Percentiles rank a stretch among this genome's conserved stretches.
phyloP scores from a whole-genome alignment of 2,329 filamentous ascomycete genomes.

The Fusarium sulawesiense region DNA sequence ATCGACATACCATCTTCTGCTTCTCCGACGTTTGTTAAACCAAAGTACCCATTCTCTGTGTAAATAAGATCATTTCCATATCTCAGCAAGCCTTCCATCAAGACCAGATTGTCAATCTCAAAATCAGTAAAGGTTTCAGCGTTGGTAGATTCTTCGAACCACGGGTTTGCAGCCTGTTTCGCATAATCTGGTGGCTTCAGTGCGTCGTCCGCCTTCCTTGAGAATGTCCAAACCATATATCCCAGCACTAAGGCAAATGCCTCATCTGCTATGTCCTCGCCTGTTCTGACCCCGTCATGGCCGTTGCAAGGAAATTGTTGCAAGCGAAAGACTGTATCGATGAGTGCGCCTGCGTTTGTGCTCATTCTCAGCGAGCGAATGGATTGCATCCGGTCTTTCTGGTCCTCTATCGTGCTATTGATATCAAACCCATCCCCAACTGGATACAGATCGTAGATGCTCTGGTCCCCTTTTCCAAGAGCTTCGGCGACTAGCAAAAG shows the following conservation, averaged over 20 bases:
- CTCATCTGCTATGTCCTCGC: too few relatives aligned
- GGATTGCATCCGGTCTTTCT: too few relatives aligned
- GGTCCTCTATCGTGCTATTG: not conserved
- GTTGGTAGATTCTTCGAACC: not conserved
- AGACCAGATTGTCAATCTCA: not conserved
- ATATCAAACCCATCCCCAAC: not conserved
- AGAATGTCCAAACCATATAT: not conserved
- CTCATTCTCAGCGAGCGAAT: not conserved
- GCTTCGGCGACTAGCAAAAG: not conserved
- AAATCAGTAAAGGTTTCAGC: not conserved
- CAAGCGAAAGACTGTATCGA: not conserved
- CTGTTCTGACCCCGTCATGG: not conserved
- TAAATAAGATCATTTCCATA: not conserved
- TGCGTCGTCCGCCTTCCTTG: not conserved
- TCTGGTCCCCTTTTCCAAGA: not conserved
- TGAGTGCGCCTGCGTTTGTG: not conserved
- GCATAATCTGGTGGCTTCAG: not conserved
- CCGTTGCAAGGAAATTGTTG: too few relatives aligned
- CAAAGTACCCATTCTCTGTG: not conserved
- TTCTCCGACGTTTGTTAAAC: not conserved
- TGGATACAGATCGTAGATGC: not conserved
- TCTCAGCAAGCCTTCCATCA: not conserved
- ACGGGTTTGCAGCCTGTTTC: not conserved
- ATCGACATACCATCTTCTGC: not conserved
- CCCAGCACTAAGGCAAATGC: not conserved